Evolutionary conservation across 106 monocot species (phyloP).

Genomic region (Phalaenopsis aphrodite): DNA sequence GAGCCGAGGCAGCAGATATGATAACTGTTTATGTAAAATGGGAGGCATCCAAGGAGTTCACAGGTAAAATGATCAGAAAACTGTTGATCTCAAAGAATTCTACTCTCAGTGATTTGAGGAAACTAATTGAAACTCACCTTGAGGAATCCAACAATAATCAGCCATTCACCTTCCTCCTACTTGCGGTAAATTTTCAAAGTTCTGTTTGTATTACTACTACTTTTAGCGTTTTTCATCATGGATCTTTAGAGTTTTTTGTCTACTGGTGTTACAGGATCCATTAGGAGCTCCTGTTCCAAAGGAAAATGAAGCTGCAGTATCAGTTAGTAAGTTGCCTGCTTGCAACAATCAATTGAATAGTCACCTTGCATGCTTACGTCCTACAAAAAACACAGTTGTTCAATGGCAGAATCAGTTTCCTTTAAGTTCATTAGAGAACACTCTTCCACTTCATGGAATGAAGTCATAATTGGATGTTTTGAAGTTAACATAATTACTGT

Average conservation of each 20-base stretch:
- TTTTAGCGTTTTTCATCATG: not conserved
- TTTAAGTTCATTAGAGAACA: constrained; percentile 67
- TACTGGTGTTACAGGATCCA: constrained; percentile 53
- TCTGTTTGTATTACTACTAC: not conserved
- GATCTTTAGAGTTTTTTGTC: too few species aligned
- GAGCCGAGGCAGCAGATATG: constrained; percentile 17
- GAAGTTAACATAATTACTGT: too few species aligned
- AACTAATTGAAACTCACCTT: constrained; percentile 51
- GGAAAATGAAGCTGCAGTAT: constrained; percentile 48
- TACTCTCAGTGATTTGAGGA: constrained; percentile 51
- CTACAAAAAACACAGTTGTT: constrained; percentile 25
- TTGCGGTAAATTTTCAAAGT: constrained; percentile 36
- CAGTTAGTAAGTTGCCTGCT: constrained; percentile 51
- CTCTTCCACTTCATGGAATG: constrained; percentile 14
- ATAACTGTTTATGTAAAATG: constrained; percentile 76
- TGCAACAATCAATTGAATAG: constrained; percentile 54
- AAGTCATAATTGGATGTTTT: not conserved
- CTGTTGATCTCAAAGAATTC: constrained; percentile 39
- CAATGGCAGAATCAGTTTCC: constrained; percentile 35
- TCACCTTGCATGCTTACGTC: constrained; percentile 64
- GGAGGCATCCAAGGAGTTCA: constrained; percentile 64
- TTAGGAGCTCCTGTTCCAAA: constrained; percentile 52
- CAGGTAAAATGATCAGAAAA: constrained; percentile 49
- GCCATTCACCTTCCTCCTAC: constrained; percentile 62
- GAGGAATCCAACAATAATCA: constrained; percentile 43